Conservation (phyloP, 23 red algal species). For the Chondrus crispus region DNA sequence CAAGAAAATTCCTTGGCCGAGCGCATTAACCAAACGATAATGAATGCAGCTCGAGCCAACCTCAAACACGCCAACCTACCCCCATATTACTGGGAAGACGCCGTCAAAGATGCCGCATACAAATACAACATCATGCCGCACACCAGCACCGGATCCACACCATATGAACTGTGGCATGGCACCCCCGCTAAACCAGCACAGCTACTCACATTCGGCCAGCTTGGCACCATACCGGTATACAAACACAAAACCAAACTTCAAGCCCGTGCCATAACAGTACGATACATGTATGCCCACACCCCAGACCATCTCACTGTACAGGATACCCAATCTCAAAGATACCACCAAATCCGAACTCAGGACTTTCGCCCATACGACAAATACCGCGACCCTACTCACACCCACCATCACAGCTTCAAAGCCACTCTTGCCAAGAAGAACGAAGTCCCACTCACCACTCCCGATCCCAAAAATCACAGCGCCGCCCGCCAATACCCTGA, state of each 20-base stretch:
- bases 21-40: not conserved
- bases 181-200: not conserved
- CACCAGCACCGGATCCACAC: not conserved
- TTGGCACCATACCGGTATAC: not conserved
- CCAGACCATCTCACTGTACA: not conserved
- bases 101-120: not conserved
- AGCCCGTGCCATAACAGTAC: not conserved
- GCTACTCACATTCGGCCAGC: not conserved
- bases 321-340: not conserved
- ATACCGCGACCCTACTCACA: not conserved
- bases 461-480: not conserved
- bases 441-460: not conserved
- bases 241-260: not conserved
- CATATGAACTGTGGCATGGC: not conserved
- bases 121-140: constrained; percentile 16
- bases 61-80: not conserved
- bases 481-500: not conserved
- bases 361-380: constrained; percentile 31
- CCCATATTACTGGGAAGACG: not conserved
- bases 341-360: not conserved
- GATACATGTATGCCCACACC: not conserved
- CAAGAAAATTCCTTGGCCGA: constrained; percentile 13
- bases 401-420: not conserved
- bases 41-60: not conserved
- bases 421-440: not conserved